These are phyloP conservation scores for Pyricularia pennisetigena DNA, from an alignment of 2,329 filamentous ascomycete species.

Conservation along the genomic window DNA sequence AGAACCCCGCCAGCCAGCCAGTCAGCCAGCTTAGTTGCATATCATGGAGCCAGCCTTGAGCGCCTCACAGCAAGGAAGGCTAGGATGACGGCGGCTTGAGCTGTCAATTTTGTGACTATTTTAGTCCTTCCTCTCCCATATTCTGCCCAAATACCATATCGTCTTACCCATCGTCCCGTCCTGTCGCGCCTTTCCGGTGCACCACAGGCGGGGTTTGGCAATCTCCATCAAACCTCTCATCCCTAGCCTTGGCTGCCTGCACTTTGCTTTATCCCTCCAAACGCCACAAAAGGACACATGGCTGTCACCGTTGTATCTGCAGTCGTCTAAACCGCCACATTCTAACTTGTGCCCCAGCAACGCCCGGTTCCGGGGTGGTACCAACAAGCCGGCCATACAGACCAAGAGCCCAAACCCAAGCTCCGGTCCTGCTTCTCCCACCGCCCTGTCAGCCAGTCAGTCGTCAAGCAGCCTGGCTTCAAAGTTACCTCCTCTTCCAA, in stretches of 20 bases:
- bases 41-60: neutral
- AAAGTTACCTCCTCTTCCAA: slow-evolving; percentile 51
- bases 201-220: neutral
- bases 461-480: slow-evolving; percentile 43
- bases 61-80: neutral
- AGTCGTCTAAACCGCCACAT: neutral
- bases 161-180: neutral
- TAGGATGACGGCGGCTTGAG: neutral
- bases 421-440: slow-evolving; percentile 25
- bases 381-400: neutral
- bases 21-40: neutral
- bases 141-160: neutral
- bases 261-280: neutral
- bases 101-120: neutral
- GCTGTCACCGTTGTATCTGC: neutral
- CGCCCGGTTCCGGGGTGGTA: slow-evolving; percentile 5
- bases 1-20: neutral
- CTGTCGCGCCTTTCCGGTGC: neutral
- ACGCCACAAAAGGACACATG: neutral
- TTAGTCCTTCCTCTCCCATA: neutral
- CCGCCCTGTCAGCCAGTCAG: slow-evolving; percentile 35
- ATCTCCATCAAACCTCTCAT: neutral
- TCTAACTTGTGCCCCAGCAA: slow-evolving; percentile 1
- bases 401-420: slow-evolving; percentile 4
- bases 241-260: neutral